Evolutionary conservation across 768 basidiomycete species (phyloP).

Genomic region (Suillus subalutaceus): DNA sequence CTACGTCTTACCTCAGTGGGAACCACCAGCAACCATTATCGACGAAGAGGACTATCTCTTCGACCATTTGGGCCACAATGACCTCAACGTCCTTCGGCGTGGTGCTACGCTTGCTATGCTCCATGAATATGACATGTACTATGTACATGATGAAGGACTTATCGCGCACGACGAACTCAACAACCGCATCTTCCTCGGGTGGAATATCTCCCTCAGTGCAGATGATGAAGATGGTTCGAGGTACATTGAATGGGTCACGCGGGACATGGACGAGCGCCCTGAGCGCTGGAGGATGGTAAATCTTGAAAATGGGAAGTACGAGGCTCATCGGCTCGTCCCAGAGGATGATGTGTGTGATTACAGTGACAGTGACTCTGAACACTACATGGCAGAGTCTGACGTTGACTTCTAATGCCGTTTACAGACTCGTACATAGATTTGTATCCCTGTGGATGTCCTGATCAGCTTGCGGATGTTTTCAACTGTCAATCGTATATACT

Average conservation of each 20-base stretch:
- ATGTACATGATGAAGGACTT: constrained; percentile 58
- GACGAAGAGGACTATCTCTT: constrained; percentile 38
- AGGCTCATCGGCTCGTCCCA: constrained; percentile 43
- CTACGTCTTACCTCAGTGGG: constrained; percentile 57
- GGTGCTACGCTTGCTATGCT: constrained; percentile 66
- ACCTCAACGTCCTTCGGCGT: constrained; percentile 52
- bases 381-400: constrained; percentile 32
- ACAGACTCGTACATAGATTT: not conserved
- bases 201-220: constrained; percentile 58
- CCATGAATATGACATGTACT: constrained; percentile 54
- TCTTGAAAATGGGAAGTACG: constrained; percentile 43
- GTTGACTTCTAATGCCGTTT: not conserved
- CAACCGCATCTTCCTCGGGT: constrained; percentile 63
- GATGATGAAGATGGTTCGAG: constrained; percentile 43
- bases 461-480: not conserved
- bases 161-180: constrained; percentile 45
- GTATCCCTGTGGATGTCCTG: not conserved
- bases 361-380: constrained; percentile 42
- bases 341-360: constrained; percentile 39
- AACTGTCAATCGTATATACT: not conserved
- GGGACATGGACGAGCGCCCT: constrained; percentile 42
- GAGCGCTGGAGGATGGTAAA: constrained; percentile 47
- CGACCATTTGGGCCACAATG: constrained; percentile 37
- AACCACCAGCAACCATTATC: constrained; percentile 50
- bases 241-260: constrained; percentile 43